phyloP scores from a whole-genome alignment of 208 protist genomes.

The Leishmania tropica region DNA sequence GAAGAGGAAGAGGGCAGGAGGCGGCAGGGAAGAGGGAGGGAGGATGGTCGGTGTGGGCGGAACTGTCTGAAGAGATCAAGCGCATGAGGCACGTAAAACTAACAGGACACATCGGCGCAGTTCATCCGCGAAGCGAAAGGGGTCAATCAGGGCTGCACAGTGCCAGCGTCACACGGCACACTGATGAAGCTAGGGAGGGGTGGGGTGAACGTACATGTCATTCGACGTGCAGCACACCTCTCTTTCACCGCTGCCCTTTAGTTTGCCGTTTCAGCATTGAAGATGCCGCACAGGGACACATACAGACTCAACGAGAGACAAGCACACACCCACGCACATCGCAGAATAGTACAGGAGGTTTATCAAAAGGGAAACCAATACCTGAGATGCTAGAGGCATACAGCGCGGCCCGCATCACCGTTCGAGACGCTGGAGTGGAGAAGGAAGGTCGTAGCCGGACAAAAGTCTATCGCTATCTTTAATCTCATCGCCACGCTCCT shows the following conservation, averaged over 20 bases:
- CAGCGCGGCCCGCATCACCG: not conserved
- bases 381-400: not conserved
- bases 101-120: not conserved
- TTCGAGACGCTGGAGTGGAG: not conserved
- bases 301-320: not conserved
- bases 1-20: not conserved
- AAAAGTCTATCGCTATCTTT: not conserved
- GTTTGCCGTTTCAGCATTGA: not conserved
- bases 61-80: not conserved
- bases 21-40: not conserved
- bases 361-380: not conserved
- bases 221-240: not conserved
- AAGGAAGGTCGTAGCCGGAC: not conserved
- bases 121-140: not conserved
- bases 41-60: too few relatives aligned
- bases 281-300: not conserved
- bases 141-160: not conserved
- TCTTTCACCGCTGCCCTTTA: not conserved
- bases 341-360: not conserved
- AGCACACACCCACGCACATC: not conserved
- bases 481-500: not conserved
- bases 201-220: not conserved
- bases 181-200: not conserved
- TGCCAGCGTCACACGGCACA: not conserved
- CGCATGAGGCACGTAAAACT: not conserved